Conservation (phyloP, 495 filamentous ascomycete genomes). For the Echria macrotheca region DNA sequence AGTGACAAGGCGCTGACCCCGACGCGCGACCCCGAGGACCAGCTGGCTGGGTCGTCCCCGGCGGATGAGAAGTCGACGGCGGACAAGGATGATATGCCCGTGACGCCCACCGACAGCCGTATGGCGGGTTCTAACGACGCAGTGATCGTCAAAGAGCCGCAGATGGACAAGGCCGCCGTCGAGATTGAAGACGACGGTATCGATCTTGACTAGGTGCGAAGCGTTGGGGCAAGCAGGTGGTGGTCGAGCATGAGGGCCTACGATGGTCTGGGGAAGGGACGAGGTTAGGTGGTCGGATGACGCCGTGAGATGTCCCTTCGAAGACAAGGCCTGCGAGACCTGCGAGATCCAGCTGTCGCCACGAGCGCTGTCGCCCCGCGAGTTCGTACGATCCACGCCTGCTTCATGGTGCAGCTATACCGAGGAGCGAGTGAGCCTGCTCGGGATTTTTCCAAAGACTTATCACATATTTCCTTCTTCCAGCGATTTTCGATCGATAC, state of each 20-base stretch:
- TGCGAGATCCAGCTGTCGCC: too few species aligned
- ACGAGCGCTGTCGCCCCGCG: too few species aligned
- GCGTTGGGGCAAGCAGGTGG: not conserved
- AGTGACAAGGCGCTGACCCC: conserved; percentile 14
- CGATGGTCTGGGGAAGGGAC: not conserved
- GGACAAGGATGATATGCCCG: conserved; percentile 9
- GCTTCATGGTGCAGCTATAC: too few species aligned
- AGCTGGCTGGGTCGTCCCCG: conserved; percentile 9
- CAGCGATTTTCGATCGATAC: too few species aligned
- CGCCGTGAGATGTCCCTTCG: not conserved
- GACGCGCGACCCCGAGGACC: not conserved
- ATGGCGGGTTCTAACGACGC: not conserved
- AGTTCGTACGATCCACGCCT: too few species aligned
- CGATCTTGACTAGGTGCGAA: conserved; percentile 16
- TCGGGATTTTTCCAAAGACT: too few species aligned
- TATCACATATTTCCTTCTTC: too few species aligned
- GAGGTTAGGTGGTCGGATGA: not conserved
- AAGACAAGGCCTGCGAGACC: too few species aligned
- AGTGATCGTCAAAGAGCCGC: conserved; percentile 15
- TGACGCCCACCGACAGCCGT: conserved; percentile 15
- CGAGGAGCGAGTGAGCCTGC: too few species aligned
- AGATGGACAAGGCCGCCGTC: conserved; percentile 18
- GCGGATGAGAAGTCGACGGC: conserved; percentile 8
- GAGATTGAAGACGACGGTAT: conserved; percentile 19
- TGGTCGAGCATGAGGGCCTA: too few species aligned